phyloP scores from a whole-genome alignment of 495 filamentous ascomycete species.

The Podospora bellae-mahoneyi region DNA sequence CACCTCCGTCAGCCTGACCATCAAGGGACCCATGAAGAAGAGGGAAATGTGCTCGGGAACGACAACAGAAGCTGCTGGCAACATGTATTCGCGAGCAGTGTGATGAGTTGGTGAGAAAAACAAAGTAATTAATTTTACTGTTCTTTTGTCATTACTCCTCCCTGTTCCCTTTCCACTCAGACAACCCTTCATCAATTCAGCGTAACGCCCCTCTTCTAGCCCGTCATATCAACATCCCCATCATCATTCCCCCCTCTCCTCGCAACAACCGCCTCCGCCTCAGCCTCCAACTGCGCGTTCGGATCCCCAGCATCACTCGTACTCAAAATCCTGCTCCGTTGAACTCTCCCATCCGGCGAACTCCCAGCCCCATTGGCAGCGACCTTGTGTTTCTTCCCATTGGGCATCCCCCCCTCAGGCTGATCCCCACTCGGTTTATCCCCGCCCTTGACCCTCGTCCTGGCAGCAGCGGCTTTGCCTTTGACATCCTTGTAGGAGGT shows the following conservation, averaged over 20 bases:
- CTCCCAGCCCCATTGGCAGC: neutral
- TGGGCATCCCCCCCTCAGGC: slow-evolving; percentile 33
- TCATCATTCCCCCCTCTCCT: slow-evolving; percentile 26
- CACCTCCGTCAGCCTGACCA: too few relatives aligned
- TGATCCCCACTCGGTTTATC: slow-evolving; percentile 20
- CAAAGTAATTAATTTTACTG: too few relatives aligned
- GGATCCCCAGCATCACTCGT: slow-evolving; percentile 33
- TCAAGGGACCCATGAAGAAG: too few relatives aligned
- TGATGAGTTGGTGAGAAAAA: too few relatives aligned
- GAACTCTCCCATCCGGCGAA: slow-evolving; percentile 3
- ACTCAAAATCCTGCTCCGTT: slow-evolving; percentile 17
- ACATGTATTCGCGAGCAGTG: too few relatives aligned
- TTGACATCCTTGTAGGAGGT: slow-evolving; percentile 77
- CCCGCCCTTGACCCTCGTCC: slow-evolving; percentile 39
- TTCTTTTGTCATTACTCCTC: too few relatives aligned
- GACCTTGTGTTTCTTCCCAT: slow-evolving; percentile 41
- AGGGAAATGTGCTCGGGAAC: too few relatives aligned
- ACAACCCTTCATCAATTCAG: too few relatives aligned
- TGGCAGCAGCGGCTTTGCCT: slow-evolving; percentile 43
- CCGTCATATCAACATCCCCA: slow-evolving; percentile 60
- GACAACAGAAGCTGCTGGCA: too few relatives aligned
- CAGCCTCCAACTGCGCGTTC: slow-evolving; percentile 44
- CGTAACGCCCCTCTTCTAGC: slow-evolving; percentile 23
- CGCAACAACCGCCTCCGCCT: slow-evolving; percentile 41
- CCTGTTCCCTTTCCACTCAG: too few relatives aligned